A percentile compares a stretch with the other conserved stretches of the same genome.
Evolutionary conservation across 1,284 basidiomycete genomes (phyloP).

Genomic region (Inonotus obliquus): DNA sequence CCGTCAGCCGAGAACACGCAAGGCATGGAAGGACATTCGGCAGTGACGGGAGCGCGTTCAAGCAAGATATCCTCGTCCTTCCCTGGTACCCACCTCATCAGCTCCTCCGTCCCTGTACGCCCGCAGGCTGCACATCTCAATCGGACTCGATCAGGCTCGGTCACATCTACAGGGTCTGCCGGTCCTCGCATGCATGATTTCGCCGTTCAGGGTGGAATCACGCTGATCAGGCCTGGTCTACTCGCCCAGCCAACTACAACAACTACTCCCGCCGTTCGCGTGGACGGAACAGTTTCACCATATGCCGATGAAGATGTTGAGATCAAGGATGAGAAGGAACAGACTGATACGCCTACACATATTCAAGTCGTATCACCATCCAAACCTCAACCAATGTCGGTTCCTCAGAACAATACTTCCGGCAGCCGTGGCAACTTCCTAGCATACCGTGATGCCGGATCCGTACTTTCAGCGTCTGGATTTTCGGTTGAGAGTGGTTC

Average conservation of each 20-base stretch:
- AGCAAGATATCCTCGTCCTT: slow-evolving; percentile 16
- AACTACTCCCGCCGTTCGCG: slow-evolving; percentile 43
- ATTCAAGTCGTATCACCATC: slow-evolving; percentile 8
- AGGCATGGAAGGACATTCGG: slow-evolving; percentile 7
- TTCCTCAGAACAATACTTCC: not conserved
- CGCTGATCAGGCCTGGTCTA: slow-evolving; percentile 21
- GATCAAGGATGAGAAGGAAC: not conserved
- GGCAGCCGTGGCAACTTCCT: slow-evolving; percentile 8
- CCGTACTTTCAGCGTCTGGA: slow-evolving; percentile 27
- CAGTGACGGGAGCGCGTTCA: not conserved
- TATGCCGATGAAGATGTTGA: slow-evolving; percentile 11
- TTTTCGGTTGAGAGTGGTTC: slow-evolving; percentile 27
- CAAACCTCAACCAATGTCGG: slow-evolving; percentile 16
- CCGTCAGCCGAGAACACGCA: slow-evolving; percentile 31
- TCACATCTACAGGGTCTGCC: slow-evolving; percentile 29
- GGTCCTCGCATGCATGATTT: slow-evolving; percentile 66
- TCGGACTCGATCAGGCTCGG: slow-evolving; percentile 31
- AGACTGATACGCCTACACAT: not conserved
- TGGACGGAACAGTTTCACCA: slow-evolving; percentile 4
- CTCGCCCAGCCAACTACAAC: slow-evolving; percentile 20
- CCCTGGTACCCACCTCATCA: slow-evolving; percentile 22
- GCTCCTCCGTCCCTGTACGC: slow-evolving; percentile 22
- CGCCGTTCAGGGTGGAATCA: slow-evolving; percentile 37
- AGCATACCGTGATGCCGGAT: slow-evolving; percentile 25
- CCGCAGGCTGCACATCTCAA: slow-evolving; percentile 26